phyloP scores from a whole-genome alignment of 192 early-diverging fungal species.

The Linnemannia schmuckeri region DNA sequence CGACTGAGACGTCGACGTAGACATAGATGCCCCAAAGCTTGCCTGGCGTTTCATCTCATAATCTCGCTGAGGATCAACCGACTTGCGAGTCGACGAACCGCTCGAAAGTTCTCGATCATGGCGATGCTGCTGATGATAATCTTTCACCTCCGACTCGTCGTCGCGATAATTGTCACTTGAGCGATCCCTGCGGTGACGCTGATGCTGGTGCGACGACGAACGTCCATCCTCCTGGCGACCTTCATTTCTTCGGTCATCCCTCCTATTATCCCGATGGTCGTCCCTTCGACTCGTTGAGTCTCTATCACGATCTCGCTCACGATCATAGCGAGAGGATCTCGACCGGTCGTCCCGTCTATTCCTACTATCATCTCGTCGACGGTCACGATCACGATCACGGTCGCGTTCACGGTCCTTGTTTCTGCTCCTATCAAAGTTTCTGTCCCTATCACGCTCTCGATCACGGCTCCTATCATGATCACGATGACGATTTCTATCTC shows the following conservation, averaged over 20 bases:
- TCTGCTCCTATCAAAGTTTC: slow-evolving; percentile 24
- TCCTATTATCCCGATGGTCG: slow-evolving; percentile 22
- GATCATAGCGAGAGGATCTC: slow-evolving; percentile 21
- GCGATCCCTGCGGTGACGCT: slow-evolving; percentile 20
- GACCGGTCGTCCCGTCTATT: slow-evolving; percentile 8
- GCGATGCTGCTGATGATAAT: slow-evolving; percentile 1
- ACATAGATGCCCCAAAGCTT: neutral
- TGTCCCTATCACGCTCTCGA: slow-evolving; percentile 12
- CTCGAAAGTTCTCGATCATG: slow-evolving; percentile 14
- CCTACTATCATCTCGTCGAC: neutral
- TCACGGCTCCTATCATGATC: slow-evolving; percentile 11
- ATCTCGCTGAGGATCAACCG: slow-evolving; percentile 28
- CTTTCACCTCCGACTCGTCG: neutral
- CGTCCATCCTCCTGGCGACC: slow-evolving; percentile 1
- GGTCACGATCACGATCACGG: slow-evolving; percentile 13
- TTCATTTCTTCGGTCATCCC: slow-evolving; percentile 14
- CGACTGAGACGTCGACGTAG: neutral
- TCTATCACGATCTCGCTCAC: slow-evolving; percentile 23
- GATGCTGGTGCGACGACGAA: slow-evolving; percentile 10
- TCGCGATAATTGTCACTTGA: slow-evolving; percentile 5
- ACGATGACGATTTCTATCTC: slow-evolving; percentile 17
- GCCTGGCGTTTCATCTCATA: slow-evolving; percentile 27
- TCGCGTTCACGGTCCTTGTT: slow-evolving; percentile 5
- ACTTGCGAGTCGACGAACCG: slow-evolving; percentile 11
- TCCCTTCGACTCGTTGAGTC: slow-evolving; percentile 9